Percentiles rank a stretch among this genome's conserved stretches.
Evolutionary conservation across 345 rosid species (phyloP).

Genomic region (Melaleuca quinquenervia): DNA sequence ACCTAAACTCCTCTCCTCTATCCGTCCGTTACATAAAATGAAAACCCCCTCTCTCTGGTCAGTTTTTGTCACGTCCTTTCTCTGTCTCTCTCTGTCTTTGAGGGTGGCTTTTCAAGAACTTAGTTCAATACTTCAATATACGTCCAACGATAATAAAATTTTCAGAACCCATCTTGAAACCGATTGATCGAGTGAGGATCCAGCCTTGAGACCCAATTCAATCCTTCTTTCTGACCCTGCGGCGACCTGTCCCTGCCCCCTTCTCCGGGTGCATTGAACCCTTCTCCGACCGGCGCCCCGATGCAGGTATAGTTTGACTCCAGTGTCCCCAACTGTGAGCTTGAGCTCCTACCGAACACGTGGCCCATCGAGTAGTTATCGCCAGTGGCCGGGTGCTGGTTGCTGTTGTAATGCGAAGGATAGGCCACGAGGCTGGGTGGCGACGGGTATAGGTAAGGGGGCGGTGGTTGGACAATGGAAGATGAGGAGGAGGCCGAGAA

Average conservation of each 20-base stretch:
- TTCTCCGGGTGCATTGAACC: neutral
- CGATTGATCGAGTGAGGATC: conserved; percentile 34
- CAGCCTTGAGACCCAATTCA: conserved; percentile 17
- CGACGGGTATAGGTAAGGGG: conserved; percentile 38
- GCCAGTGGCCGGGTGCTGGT: conserved; percentile 6
- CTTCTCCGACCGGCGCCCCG: conserved; percentile 50
- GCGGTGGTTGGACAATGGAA: conserved; percentile 15
- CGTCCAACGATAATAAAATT: neutral
- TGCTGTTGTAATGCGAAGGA: conserved; percentile 17
- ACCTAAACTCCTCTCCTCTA: conserved; percentile 27
- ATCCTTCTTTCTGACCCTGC: conserved; percentile 25
- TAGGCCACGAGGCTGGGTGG: conserved; percentile 30
- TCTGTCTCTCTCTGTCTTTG: neutral
- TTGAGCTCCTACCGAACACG: conserved; percentile 25
- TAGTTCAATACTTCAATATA: neutral
- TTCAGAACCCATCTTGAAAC: conserved; percentile 52
- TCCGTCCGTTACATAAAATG: conserved; percentile 8
- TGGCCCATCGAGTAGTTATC: conserved; percentile 59
- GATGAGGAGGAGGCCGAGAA: conserved; percentile 31
- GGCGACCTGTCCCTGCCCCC: conserved; percentile 29
- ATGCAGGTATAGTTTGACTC: conserved; percentile 51
- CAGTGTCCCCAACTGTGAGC: neutral
- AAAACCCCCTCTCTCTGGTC: conserved; percentile 32
- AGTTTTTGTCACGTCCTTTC: conserved; percentile 33
- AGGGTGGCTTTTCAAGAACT: neutral